Evolutionary conservation across 2,329 filamentous ascomycete species (phyloP).

Genomic region (Phaeophleospora eucalypticola): DNA sequence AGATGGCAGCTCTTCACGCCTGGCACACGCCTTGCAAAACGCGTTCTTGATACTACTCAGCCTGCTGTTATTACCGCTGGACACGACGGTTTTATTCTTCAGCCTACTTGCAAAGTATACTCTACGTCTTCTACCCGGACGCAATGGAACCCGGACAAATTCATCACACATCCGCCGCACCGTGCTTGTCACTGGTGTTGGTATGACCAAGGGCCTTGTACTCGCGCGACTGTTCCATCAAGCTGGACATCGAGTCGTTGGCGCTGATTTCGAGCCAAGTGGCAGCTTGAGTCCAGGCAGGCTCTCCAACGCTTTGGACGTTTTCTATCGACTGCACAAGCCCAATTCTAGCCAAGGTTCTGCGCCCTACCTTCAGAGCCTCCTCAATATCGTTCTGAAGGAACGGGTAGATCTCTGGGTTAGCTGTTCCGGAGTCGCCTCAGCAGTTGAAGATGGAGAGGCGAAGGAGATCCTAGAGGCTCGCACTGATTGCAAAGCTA

Average conservation of each 20-base stretch:
- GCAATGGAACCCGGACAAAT: not conserved
- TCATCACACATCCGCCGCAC: conserved; percentile 43
- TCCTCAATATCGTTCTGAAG: conserved; percentile 56
- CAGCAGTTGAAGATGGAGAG: conserved; percentile 62
- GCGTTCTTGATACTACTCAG: conserved; percentile 43
- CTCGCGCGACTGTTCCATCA: conserved; percentile 61
- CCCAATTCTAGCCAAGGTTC: conserved; percentile 30
- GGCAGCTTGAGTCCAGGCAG: conserved; percentile 47
- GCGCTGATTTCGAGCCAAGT: conserved; percentile 58
- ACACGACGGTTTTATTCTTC: conserved; percentile 42
- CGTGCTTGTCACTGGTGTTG: conserved; percentile 67
- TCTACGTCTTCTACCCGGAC: not conserved
- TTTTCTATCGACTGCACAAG: conserved; percentile 50
- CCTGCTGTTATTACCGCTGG: conserved; percentile 48
- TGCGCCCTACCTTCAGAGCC: conserved; percentile 51
- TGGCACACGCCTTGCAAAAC: conserved; percentile 48
- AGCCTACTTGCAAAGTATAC: conserved; percentile 24
- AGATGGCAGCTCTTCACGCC: not conserved
- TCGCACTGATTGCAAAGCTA: conserved; percentile 55
- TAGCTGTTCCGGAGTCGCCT: conserved; percentile 65
- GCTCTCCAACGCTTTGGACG: conserved; percentile 54
- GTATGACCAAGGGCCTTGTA: conserved; percentile 66
- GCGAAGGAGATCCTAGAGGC: conserved; percentile 60
- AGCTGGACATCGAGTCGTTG: conserved; percentile 65
- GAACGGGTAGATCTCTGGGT: conserved; percentile 70